phyloP scores from a whole-genome alignment of 176 grass and related monocot genomes.

The Oryza meridionalis region DNA sequence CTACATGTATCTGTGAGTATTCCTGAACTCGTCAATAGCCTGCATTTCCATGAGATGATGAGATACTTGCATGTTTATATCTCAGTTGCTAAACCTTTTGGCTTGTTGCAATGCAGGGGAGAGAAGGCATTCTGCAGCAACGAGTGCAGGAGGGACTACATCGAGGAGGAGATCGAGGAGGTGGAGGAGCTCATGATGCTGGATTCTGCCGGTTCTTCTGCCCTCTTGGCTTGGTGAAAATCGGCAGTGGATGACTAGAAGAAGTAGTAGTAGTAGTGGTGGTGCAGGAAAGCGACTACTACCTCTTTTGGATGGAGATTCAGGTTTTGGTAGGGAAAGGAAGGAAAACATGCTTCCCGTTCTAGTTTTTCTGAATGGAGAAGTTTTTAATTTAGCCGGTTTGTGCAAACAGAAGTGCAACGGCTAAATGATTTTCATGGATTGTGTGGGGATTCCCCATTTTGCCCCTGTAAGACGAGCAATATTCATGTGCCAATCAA shows the following conservation, averaged over 20 bases:
- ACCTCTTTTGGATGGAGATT: background rate
- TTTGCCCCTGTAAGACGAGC: conserved; percentile 34
- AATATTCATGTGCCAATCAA: conserved; percentile 36
- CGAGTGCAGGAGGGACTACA: conserved; percentile 72
- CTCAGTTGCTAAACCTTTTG: conserved; percentile 17
- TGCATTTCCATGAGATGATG: background rate
- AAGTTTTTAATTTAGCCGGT: conserved; percentile 12
- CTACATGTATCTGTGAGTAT: conserved; percentile 77
- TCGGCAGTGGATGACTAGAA: background rate
- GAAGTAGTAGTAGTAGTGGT: background rate
- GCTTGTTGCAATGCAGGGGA: conserved; percentile 50
- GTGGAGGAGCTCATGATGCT: conserved; percentile 34
- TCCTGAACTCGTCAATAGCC: background rate
- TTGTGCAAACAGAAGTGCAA: conserved; percentile 9
- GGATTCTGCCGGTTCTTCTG: conserved; percentile 28
- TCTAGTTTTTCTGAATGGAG: conserved; percentile 55
- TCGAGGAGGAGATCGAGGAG: conserved; percentile 64
- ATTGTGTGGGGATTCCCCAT: conserved; percentile 25
- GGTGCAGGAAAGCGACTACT: background rate
- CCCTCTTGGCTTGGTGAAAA: conserved; percentile 3
- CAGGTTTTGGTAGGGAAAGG: background rate
- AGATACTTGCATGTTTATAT: background rate
- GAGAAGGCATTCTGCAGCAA: conserved; percentile 88
- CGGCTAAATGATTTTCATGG: conserved; percentile 42
- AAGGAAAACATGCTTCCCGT: conserved; percentile 33